Evolutionary conservation across 331 rosid species (phyloP), one percentile per base, ranked within the genome.

Genomic region (Prunus yedoensis): DNA sequence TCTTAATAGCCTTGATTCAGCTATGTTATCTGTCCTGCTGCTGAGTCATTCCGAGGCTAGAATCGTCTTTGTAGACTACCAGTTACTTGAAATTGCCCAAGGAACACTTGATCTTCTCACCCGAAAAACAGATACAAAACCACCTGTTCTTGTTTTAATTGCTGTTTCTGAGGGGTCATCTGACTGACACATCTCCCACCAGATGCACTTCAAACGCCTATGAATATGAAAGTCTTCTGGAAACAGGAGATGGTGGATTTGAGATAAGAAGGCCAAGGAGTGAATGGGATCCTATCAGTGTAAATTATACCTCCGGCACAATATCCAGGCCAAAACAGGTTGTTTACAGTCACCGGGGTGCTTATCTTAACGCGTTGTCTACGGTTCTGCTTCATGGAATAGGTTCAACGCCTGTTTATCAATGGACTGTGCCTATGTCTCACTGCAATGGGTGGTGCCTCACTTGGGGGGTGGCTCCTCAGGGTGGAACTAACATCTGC

Each of bases 361-460:
- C 96, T 20, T 88, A 88, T 77, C 81, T 88, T 20, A 90, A 88
- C 41, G 45, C 92, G 20, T 76, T 90, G 38, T 85, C 27, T 25
- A 25, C 27, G 27, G 27, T 25, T 25, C 27, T 25, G 27, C 27
- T 25, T 25, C 87, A 81, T 21, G 74, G 78, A 50, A 86, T 90
- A 71, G 84, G 84, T n/a, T 56, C 79, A 1, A 83, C 70, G 78
- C 86, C 91, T 1, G 88, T 88, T 52, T 86, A 88, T 77, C 89
- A 86, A 14, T 90, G 92, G 91, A 86, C 77, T 21, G 91, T 85
- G 73, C 92, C 96, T 4, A 56, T 90, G 84, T 88, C 86, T 65
- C 91, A 88, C 79, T 81, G 87, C 83, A 86, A 90, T 17, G 92
- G 91, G 18, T 88, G 96, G 96, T 86, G 92, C 74, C 85, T 90